Evolutionary conservation across 495 filamentous ascomycete species (phyloP).

Genomic region (Annulohypoxylon stygium): DNA sequence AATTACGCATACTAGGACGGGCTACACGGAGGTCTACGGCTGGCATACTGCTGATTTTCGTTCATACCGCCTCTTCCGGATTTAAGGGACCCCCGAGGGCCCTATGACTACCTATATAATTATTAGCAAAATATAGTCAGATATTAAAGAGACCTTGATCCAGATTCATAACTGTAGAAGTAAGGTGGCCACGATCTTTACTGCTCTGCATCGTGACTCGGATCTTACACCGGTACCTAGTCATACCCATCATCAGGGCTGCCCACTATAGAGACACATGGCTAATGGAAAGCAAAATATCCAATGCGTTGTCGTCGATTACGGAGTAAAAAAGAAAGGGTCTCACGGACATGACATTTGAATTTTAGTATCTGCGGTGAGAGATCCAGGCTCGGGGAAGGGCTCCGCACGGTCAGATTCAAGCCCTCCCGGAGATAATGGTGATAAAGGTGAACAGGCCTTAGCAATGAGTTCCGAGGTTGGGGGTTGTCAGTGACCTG

Average conservation of each 20-base stretch:
- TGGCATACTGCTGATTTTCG: not conserved
- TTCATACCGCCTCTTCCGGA: not conserved
- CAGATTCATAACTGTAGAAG: not conserved
- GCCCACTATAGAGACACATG: not conserved
- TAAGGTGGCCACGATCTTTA: slow-evolving; percentile 21
- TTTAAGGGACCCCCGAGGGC: not conserved
- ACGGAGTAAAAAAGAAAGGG: not conserved
- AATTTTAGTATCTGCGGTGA: not conserved
- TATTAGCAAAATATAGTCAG: not conserved
- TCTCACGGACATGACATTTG: not conserved
- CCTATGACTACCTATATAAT: not conserved
- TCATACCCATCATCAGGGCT: not conserved
- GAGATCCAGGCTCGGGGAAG: not conserved
- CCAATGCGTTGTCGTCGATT: not conserved
- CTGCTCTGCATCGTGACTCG: slow-evolving; percentile 1
- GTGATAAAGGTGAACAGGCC: not conserved
- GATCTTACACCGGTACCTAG: slow-evolving; percentile 3
- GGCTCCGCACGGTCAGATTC: not conserved
- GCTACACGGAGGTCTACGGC: not conserved
- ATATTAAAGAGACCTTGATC: not conserved
- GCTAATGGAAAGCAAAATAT: not conserved
- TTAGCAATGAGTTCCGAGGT: not conserved
- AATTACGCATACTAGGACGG: not conserved
- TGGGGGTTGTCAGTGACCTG: not conserved
- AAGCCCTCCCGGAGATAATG: not conserved